Conservation (phyloP, 2,329 filamentous ascomycete genomes). For the Penicillium sp. region DNA sequence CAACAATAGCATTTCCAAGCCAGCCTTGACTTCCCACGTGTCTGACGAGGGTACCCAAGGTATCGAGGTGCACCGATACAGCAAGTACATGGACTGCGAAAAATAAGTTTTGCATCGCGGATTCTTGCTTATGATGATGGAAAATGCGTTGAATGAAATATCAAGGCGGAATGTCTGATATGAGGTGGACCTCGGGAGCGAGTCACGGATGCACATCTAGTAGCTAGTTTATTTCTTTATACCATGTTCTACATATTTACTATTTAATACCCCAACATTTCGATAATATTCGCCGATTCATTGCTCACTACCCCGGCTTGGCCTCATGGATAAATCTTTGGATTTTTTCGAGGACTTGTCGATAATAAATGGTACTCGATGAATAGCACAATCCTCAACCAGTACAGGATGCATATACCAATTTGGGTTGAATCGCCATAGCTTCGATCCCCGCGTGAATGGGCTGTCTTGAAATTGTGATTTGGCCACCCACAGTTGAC, state of each 20-base stretch:
- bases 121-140: not conserved
- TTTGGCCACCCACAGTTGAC: too few relatives aligned
- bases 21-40: not conserved
- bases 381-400: too few relatives aligned
- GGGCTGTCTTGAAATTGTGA: too few relatives aligned
- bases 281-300: too few relatives aligned
- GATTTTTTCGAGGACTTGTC: too few relatives aligned
- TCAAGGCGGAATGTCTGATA: not conserved
- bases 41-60: not conserved
- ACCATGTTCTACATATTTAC: not conserved
- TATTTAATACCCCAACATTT: not conserved
- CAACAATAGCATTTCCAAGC: not conserved
- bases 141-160: not conserved
- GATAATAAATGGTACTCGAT: too few relatives aligned
- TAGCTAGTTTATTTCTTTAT: not conserved
- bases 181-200: not conserved
- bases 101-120: not conserved
- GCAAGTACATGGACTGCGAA: constrained; percentile 1
- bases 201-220: not conserved
- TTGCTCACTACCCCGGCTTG: too few relatives aligned
- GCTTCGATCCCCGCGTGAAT: too few relatives aligned
- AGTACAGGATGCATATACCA: too few relatives aligned
- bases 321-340: too few relatives aligned
- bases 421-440: too few relatives aligned
- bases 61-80: constrained; percentile 2